Conservation (phyloP, 805 yeast genomes). For the Yarrowia yakushimensis region DNA sequence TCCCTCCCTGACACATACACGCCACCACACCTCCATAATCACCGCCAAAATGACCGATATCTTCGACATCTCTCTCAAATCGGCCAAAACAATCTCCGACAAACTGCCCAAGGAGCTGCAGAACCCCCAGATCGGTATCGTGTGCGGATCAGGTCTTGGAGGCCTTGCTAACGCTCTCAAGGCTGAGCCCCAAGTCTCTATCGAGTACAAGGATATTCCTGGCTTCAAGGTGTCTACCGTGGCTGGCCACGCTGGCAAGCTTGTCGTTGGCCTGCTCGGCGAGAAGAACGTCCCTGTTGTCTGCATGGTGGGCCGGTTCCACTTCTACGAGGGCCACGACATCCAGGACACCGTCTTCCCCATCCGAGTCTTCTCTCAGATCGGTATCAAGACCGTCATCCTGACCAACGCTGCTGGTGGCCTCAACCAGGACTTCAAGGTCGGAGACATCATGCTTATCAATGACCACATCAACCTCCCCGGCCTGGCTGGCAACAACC, state of each 20-base stretch:
- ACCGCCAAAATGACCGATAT: background rate
- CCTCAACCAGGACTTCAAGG: slow-evolving; percentile 56
- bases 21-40: background rate
- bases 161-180: slow-evolving; percentile 63
- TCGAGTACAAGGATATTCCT: slow-evolving; percentile 69
- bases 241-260: slow-evolving; percentile 81
- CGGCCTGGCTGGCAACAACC: slow-evolving; percentile 84
- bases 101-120: slow-evolving; percentile 30
- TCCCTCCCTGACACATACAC: background rate
- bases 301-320: slow-evolving; percentile 87
- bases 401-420: slow-evolving; percentile 97
- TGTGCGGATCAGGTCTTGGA: slow-evolving; percentile 94
- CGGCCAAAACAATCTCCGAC: slow-evolving; percentile 28
- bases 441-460: slow-evolving; percentile 90
- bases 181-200: slow-evolving; percentile 41
- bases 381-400: slow-evolving; percentile 61
- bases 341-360: slow-evolving; percentile 82
- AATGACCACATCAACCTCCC: slow-evolving; percentile 87
- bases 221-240: slow-evolving; percentile 81
- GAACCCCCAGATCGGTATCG: slow-evolving; percentile 65
- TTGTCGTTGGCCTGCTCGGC: slow-evolving; percentile 76
- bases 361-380: slow-evolving; percentile 62
- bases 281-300: slow-evolving; percentile 68
- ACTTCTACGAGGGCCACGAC: slow-evolving; percentile 84
- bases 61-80: slow-evolving; percentile 19